Evolutionary conservation across 2,329 filamentous ascomycete genomes (phyloP), one percentile per base, ranked within the genome.

Genomic region (Ascochyta clinopodiicola): DNA sequence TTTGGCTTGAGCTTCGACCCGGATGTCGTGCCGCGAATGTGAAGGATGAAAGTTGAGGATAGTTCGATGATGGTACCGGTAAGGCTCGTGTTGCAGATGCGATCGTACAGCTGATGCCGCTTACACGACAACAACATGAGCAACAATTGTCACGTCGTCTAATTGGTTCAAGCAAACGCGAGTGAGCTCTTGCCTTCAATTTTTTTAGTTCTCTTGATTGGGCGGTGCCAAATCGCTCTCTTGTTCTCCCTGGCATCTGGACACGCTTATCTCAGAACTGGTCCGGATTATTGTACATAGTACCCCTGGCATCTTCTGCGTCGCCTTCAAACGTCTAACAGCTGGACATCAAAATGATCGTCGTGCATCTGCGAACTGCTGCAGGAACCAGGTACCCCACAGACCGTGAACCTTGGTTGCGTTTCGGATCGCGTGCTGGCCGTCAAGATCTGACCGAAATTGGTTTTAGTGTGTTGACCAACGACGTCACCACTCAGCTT

Each of bases 401-500:
- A 57, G 57, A 61, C 47, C 36, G 32, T 43, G 39, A n/a, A 50
- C 64, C 59, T 60, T 47, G 50, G 51, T 53, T 60, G 53, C 51
- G 56, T 60, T 56, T 48, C 40, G 38, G 35, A 40, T 39, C 44
- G 42, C 61, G 46, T 57, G 57, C 47, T 56, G 52, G 48, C 59
- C 57, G 63, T 67, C 61, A 64, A 53, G 58, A 64, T 64, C 31
- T 52, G 47, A 40, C 48, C 57, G 49, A 43, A 51, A 64, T 66
- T 53, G 62, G 63, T 57, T 60, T 47, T 59, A 66, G 59, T 44
- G 45, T 48, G 35, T 29, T 29, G 48, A 59, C 45, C 55, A 59
- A 53, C 65, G 62, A 68, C 66, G 66, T 68, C 66, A 68, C 60
- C 60, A 67, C 61, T 68, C 51, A 51, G 15, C 34, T 40, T 35